These are phyloP conservation scores for Arthrobotrys sphaeroides DNA, from an alignment of 2,329 filamentous ascomycete species.

Conservation along the genomic window DNA sequence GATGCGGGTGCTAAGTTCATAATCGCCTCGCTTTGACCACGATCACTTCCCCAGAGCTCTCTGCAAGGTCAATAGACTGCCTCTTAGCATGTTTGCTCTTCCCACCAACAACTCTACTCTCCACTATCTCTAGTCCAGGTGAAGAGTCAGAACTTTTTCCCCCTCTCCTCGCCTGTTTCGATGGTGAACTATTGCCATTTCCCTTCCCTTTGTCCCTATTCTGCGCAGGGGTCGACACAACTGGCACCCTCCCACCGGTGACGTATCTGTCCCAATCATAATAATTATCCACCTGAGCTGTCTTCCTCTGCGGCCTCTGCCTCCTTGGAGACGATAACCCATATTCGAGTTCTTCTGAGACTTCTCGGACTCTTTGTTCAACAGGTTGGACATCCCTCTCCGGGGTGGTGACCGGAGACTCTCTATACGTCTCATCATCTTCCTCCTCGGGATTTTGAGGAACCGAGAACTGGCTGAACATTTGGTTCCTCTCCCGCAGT, in stretches of 20 bases:
- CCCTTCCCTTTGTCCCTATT: slow-evolving; percentile 13
- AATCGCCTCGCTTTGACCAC: not conserved
- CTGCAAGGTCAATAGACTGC: not conserved
- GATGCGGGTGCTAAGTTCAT: not conserved
- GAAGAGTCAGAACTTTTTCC: not conserved
- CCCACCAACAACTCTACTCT: not conserved
- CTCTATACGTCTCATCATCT: slow-evolving; percentile 30
- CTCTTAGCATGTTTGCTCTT: slow-evolving; percentile 6
- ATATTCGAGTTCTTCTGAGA: not conserved
- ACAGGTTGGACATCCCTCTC: slow-evolving; percentile 5
- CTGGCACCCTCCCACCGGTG: not conserved
- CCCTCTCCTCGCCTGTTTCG: not conserved
- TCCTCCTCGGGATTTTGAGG: slow-evolving; percentile 32
- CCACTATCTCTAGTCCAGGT: not conserved
- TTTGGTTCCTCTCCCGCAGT: not conserved
- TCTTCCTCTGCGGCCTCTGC: slow-evolving; percentile 28
- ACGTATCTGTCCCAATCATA: slow-evolving; percentile 31
- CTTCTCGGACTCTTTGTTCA: not conserved
- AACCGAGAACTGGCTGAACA: slow-evolving; percentile 16
- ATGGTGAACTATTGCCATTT: not conserved
- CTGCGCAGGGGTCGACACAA: not conserved
- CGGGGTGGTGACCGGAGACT: not conserved
- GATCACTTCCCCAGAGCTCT: slow-evolving; percentile 3
- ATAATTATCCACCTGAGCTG: slow-evolving; percentile 23
- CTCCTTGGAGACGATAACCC: not conserved